A percentile compares a stretch with the other conserved stretches of the same genome.
phyloP scores from a whole-genome alignment of 106 monocot genomes.

The Apostasia ramifera region DNA sequence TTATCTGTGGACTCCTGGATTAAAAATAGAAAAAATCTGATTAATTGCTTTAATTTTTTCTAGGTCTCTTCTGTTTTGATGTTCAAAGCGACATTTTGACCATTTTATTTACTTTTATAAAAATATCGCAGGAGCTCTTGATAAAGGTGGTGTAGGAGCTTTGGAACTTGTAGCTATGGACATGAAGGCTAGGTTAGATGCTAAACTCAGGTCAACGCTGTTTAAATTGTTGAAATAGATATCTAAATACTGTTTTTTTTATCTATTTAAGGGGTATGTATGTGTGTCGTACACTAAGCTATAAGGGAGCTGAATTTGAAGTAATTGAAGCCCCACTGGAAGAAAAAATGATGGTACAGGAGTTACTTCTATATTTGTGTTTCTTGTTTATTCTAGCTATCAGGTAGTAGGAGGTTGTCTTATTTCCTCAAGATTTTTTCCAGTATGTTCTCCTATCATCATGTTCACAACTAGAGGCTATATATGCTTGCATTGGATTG shows the following conservation, averaged over 20 bases:
- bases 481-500: too few species aligned
- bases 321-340: constrained; percentile 87
- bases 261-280: constrained; percentile 81
- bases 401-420: too few species aligned
- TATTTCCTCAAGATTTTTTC: too few species aligned
- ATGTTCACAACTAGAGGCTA: too few species aligned
- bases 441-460: too few species aligned
- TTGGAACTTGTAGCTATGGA: constrained; percentile 99
- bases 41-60: too few species aligned
- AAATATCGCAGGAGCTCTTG: constrained; percentile 65
- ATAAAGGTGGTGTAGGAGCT: constrained; percentile 98
- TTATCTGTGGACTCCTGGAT: too few species aligned
- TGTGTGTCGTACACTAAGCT: constrained; percentile 94
- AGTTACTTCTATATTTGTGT: not conserved
- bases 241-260: constrained; percentile 8
- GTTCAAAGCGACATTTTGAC: not conserved
- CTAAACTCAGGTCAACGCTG: not conserved
- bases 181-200: constrained; percentile 92
- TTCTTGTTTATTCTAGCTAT: not conserved
- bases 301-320: constrained; percentile 94
- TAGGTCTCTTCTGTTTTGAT: not conserved
- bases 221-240: not conserved
- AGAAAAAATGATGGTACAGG: constrained; percentile 85
- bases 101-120: constrained; percentile 2
- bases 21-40: too few species aligned